Evolutionary conservation across 805 yeast genomes (phyloP).

Genomic region (Teunomyces stri): DNA sequence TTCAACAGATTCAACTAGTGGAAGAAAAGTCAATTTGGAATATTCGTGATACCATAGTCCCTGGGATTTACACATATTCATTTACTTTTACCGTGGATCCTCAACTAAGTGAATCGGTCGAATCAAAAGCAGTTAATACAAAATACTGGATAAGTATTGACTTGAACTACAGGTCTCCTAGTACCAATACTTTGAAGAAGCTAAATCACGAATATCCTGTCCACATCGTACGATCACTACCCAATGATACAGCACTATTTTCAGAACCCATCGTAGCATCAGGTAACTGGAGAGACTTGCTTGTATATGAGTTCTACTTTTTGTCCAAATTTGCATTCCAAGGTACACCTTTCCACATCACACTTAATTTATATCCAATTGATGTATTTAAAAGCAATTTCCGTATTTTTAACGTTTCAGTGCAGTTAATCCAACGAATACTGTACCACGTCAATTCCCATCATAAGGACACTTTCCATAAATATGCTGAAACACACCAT

Average conservation of each 20-base stretch:
- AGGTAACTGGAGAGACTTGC: constrained; percentile 18
- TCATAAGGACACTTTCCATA: background rate
- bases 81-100: constrained; percentile 13
- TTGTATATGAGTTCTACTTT: constrained; percentile 15
- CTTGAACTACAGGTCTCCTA: background rate
- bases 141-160: constrained; percentile 1
- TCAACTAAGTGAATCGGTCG: constrained; percentile 10
- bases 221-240: background rate
- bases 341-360: constrained; percentile 5
- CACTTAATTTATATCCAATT: constrained; percentile 10
- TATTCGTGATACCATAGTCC: background rate
- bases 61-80: constrained; percentile 14
- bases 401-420: constrained; percentile 8
- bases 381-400: constrained; percentile 5
- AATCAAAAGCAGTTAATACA: background rate
- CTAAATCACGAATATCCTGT: constrained; percentile 1
- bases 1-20: background rate
- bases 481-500: constrained; percentile 6
- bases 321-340: constrained; percentile 16
- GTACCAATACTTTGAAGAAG: background rate
- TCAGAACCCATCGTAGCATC: constrained; percentile 12
- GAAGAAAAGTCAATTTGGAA: constrained; percentile 9
- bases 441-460: constrained; percentile 1
- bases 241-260: background rate
- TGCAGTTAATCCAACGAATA: constrained; percentile 10